phyloP scores from a whole-genome alignment of 345 rosid genomes.

The Euphorbia lathyris region DNA sequence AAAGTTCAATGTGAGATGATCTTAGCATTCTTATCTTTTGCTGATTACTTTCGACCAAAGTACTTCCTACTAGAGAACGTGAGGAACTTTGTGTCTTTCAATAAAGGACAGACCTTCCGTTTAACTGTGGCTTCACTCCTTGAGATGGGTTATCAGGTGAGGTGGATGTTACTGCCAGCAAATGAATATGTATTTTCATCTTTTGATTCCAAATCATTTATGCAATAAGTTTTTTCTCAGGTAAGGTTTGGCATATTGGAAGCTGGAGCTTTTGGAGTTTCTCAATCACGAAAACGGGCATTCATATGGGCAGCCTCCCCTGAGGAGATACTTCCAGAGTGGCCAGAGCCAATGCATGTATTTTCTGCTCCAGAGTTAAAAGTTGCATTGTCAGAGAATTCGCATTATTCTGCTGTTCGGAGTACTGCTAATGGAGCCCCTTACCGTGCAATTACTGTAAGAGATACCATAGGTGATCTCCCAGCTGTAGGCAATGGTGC shows the following conservation, averaged over 20 bases:
- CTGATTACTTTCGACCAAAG: slow-evolving; percentile 83
- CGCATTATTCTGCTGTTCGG: slow-evolving; percentile 63
- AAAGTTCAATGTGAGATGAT: slow-evolving; percentile 73
- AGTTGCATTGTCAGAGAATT: slow-evolving; percentile 43
- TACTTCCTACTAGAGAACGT: slow-evolving; percentile 91
- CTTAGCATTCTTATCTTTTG: slow-evolving; percentile 55
- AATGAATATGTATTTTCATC: neutral
- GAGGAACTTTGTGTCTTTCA: slow-evolving; percentile 74
- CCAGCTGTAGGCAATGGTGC: slow-evolving; percentile 74
- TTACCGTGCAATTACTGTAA: slow-evolving; percentile 82
- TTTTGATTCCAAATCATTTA: neutral
- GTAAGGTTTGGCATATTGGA: slow-evolving; percentile 93
- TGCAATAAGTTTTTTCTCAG: slow-evolving; percentile 27
- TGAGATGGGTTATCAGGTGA: slow-evolving; percentile 60
- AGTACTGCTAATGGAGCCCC: slow-evolving; percentile 84
- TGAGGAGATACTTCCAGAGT: slow-evolving; percentile 77
- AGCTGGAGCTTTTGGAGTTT: slow-evolving; percentile 88
- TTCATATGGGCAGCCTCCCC: slow-evolving; percentile 97
- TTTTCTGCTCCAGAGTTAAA: slow-evolving; percentile 63
- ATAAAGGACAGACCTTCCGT: slow-evolving; percentile 79
- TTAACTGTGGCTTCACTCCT: slow-evolving; percentile 69
- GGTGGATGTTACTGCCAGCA: slow-evolving; percentile 21
- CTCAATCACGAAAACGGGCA: slow-evolving; percentile 86
- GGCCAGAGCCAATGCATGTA: slow-evolving; percentile 99
- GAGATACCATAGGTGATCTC: slow-evolving; percentile 89